Evolutionary conservation across 192 early-diverging fungal genomes (phyloP), one percentile per base, ranked within the genome.

Genomic region (Backusella sp.): DNA sequence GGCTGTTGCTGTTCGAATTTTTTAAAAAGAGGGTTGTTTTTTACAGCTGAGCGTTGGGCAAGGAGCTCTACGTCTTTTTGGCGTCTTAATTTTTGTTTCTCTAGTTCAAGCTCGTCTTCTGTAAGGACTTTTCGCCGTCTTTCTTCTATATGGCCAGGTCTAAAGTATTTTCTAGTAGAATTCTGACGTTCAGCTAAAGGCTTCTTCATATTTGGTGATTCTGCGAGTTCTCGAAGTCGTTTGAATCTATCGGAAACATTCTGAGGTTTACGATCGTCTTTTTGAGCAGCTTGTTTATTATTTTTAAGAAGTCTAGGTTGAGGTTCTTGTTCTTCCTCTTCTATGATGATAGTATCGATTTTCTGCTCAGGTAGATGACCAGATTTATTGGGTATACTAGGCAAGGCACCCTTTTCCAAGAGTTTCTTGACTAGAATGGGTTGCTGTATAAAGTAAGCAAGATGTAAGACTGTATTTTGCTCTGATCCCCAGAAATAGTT

Each of bases 11-110:
- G 42, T 26, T 79, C 77, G 14, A 79, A 69, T 11, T 70, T 74
- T 14, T 66, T 66, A 39, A 79, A 41, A 14, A 79, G 66, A 42
- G 77, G 77, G 34, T 79, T 79, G 42, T 79, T 79, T 28, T 74
- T 73, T 32, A 79, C 77, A 35, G 73, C 73, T 19, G 77, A 79
- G 35, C 69, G 46, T 49, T 79, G 74, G 8, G 73, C 66, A 34
- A 79, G 28, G 5, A 32, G 6, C 0, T 66, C 77, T 9, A 74
- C 73, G 37, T 79, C 77, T 14, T 76, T 49, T 53, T 76, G 75
- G 6, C 75, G 75, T 23, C 37, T 44, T 14, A 21, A 21, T 30
- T 56, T 69, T 52, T 62, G n/a, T 34, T 76, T 71, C 28, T 71
- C 75, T 26, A 71, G 32, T 26, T 70, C 75, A 11, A 35, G 6